These are phyloP conservation scores for Linum lewisii DNA, from an alignment of 345 rosid species.

Conservation along the genomic window DNA sequence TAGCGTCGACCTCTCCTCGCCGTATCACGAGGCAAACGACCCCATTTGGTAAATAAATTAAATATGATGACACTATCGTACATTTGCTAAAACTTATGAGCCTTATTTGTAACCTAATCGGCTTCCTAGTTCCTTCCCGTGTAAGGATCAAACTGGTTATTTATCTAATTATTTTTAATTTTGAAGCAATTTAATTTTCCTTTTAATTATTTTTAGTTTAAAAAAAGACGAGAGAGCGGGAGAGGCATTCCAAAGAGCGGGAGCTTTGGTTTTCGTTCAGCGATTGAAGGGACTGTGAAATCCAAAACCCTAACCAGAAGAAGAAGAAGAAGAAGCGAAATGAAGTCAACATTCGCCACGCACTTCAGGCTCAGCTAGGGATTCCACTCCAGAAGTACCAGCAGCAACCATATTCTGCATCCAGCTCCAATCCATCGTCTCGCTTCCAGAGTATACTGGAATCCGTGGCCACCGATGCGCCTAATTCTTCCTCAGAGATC, in stretches of 20 bases:
- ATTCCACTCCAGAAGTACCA: slow-evolving; percentile 13
- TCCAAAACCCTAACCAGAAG: slow-evolving; percentile 28
- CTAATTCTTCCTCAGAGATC: slow-evolving; percentile 5
- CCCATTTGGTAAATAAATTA: no score
- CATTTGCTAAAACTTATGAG: no score
- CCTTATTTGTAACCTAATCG: no score
- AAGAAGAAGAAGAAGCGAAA: slow-evolving; percentile 18
- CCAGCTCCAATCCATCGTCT: slow-evolving; percentile 8
- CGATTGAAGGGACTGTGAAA: slow-evolving; percentile 27
- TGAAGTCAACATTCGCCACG: slow-evolving; percentile 41
- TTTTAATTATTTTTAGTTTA: not conserved
- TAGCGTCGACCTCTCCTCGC: no score
- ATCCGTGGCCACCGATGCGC: slow-evolving; percentile 26
- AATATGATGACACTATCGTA: no score
- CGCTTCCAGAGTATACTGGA: slow-evolving; percentile 38
- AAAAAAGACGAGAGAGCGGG: slow-evolving; percentile 3
- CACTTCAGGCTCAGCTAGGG: slow-evolving; percentile 39
- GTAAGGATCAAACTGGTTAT: no score
- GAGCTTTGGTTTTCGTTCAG: not conserved
- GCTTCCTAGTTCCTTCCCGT: no score
- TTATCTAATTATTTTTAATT: no score
- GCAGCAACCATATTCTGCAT: slow-evolving; percentile 22
- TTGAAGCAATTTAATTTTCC: no score
- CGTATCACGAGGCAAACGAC: no score
- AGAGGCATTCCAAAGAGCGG: not conserved